A percentile compares a stretch with the other conserved stretches of the same genome.
Conservation (phyloP, 495 filamentous ascomycete species). For the Aspergillus egyptiacus region DNA sequence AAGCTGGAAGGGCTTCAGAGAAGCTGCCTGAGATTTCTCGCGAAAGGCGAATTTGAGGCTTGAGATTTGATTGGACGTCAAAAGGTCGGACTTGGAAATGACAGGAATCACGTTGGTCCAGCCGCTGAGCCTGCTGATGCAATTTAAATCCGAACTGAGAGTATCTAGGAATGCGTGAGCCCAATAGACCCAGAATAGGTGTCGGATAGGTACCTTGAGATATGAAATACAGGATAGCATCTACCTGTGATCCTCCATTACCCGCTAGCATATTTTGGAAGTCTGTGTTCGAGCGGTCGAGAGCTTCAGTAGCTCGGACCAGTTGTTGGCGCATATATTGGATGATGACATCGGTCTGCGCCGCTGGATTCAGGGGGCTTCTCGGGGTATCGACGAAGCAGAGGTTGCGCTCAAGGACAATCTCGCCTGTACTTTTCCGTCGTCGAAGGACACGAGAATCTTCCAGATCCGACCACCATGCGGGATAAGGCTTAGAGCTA, state of each 20-base stretch:
- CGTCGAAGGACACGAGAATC: constrained; percentile 62
- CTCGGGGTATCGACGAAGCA: constrained; percentile 92
- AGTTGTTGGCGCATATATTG: constrained; percentile 74
- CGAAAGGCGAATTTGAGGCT: constrained; percentile 51
- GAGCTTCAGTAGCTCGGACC: constrained; percentile 53
- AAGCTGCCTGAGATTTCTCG: constrained; percentile 52
- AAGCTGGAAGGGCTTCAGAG: constrained; percentile 64
- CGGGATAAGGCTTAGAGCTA: constrained; percentile 85
- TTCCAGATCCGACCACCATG: constrained; percentile 92
- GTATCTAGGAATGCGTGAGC: constrained; percentile 48
- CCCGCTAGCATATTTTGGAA: constrained; percentile 76
- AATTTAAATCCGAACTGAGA: constrained; percentile 67
- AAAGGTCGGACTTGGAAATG: constrained; percentile 69
- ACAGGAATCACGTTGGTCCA: constrained; percentile 85
- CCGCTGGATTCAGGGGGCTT: constrained; percentile 59
- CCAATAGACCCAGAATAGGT: not conserved
- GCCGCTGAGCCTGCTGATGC: constrained; percentile 65
- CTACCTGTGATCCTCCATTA: constrained; percentile 81
- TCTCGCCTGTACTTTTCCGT: constrained; percentile 74
- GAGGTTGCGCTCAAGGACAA: constrained; percentile 83
- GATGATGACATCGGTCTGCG: constrained; percentile 61
- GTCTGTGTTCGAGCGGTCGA: constrained; percentile 61
- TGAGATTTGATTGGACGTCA: constrained; percentile 54
- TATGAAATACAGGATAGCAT: constrained; percentile 80
- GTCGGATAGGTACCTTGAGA: constrained; percentile 49